These are phyloP conservation scores for Picochlorum sp. DNA, from an alignment of 139 green algal species.

Conservation along the genomic window DNA sequence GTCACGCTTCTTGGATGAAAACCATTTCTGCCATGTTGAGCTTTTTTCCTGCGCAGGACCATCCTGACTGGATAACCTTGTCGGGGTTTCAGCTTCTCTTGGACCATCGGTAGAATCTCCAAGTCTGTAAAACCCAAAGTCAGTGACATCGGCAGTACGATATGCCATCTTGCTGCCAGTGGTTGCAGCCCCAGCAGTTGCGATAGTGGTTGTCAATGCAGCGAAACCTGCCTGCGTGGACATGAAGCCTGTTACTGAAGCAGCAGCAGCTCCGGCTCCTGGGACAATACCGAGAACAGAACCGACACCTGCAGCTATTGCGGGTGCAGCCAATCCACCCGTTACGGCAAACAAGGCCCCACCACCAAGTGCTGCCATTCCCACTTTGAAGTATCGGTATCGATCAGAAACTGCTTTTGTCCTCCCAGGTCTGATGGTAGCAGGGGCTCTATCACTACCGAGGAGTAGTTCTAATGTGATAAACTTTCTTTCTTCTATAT, in stretches of 20 bases:
- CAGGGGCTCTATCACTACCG: constrained; percentile 17
- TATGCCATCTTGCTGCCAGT: constrained; percentile 28
- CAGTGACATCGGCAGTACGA: constrained; percentile 44
- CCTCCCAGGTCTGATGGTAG: background rate
- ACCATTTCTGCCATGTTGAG: background rate
- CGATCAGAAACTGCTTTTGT: background rate
- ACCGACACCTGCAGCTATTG: constrained; percentile 62
- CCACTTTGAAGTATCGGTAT: constrained; percentile 27
- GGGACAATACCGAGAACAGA: constrained; percentile 40
- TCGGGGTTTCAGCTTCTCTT: background rate
- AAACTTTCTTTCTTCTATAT: constrained; percentile 50
- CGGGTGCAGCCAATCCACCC: constrained; percentile 66
- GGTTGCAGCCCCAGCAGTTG: constrained; percentile 16
- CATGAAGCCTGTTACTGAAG: constrained; percentile 34
- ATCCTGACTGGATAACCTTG: background rate
- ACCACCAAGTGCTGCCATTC: constrained; percentile 48
- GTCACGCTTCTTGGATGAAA: background rate
- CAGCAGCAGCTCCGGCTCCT: constrained; percentile 30
- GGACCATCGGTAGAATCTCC: background rate
- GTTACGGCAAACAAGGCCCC: constrained; percentile 67
- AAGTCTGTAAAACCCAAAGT: constrained; percentile 62
- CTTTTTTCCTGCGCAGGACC: background rate
- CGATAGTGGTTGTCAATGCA: constrained; percentile 38
- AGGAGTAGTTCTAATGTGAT: constrained; percentile 39
- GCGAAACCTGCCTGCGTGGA: constrained; percentile 39